phyloP scores from a whole-genome alignment of 441 rosid species.

The Jatropha podagrica region DNA sequence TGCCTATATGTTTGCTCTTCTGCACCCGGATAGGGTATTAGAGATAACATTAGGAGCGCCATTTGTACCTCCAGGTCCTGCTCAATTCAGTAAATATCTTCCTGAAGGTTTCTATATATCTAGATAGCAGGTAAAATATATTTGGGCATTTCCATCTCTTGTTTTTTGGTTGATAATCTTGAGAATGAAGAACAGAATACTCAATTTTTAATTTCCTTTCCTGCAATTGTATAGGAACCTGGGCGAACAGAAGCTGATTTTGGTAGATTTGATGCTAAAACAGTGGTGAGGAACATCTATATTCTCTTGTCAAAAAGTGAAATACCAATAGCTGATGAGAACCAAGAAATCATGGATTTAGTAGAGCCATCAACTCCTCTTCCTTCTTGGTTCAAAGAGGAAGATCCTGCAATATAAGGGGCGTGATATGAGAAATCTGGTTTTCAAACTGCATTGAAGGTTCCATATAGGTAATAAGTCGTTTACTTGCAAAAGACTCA shows the following conservation, averaged over 20 bases:
- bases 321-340: conserved; percentile 48
- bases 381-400: conserved; percentile 37
- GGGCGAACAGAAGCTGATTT: conserved; percentile 67
- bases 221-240: conserved; percentile 33
- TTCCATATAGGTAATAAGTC: conserved; percentile 50
- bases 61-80: conserved; percentile 27
- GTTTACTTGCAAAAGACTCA: no score
- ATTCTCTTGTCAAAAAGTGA: conserved; percentile 50
- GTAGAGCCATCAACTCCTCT: background rate
- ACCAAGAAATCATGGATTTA: conserved; percentile 56
- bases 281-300: conserved; percentile 48
- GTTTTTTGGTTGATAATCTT: no score
- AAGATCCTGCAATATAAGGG: conserved; percentile 33
- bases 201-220: background rate
- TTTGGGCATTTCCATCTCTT: background rate
- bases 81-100: conserved; percentile 18
- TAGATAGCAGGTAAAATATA: conserved; percentile 43
- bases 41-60: conserved; percentile 53
- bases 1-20: conserved; percentile 34
- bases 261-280: conserved; percentile 51
- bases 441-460: conserved; percentile 48
- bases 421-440: conserved; percentile 54
- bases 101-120: conserved; percentile 52
- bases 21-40: conserved; percentile 41
- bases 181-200: background rate